Evolutionary conservation across 345 rosid genomes (phyloP), one percentile per base, ranked within the genome.

Genomic region (Schrenkiella parvula): DNA sequence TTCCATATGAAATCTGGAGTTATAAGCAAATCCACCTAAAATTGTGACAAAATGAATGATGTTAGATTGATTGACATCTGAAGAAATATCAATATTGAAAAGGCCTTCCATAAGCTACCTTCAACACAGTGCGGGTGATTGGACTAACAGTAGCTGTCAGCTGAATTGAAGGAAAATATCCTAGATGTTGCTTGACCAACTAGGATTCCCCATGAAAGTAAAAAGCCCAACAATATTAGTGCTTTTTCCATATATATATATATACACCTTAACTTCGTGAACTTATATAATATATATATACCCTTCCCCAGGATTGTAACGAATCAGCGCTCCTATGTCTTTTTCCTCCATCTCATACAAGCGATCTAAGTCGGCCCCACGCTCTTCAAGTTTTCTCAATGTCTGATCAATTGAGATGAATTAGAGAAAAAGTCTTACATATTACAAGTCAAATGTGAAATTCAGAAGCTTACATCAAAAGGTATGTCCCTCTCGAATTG

Each of bases 231-330:
- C 56, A 43, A n/a, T 14, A 63, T 80, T 52, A 65, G 68, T 22
- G 10, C 3, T 29, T 71, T 55, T 48, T 23, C 11, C 37, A 28
- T 37, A 55, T 39, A 71, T 34, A 29, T 11, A 57, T 25, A 28
- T 25, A 69, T 6, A 21, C 68, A 42, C n/a, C n/a, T 42, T 42
- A 39, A 52, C 48, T 61, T 48, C 58, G 54, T 51, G 65, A 75
- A 37, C 38, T 64, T 64, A 80, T 48, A 31, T 65, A 63, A 63
- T 53, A 6, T 38, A 25, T 31, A 25, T 29, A 22, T 84, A 90
- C 97, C 90, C 87, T 86, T 84, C 97, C 98, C 97, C 98, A 68
- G 86, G 96, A 52, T 85, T 86, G 81, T 89, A 91, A 80, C 95
- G 95, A 81, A 93, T 89, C 82, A 93, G 82, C 17, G 92, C 89